These are phyloP conservation scores for Luvunga scandens DNA, from an alignment of 345 rosid genomes.

Conservation along the genomic window DNA sequence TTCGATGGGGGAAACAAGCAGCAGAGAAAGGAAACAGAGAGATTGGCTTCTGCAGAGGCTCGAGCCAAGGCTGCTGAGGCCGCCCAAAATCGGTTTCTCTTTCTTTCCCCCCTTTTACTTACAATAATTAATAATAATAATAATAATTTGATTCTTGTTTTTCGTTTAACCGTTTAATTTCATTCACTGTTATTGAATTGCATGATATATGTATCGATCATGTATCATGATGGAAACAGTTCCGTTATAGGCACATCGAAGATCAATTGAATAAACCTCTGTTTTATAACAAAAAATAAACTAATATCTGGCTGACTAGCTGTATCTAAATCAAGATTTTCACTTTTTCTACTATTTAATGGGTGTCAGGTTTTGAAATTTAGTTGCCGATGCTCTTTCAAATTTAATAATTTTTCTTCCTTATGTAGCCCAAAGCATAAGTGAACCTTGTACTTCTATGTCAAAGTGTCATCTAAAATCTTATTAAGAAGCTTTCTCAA, in stretches of 20 bases:
- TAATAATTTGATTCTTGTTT: background rate
- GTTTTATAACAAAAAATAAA: background rate
- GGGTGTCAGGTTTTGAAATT: background rate
- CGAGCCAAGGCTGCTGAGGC: slow-evolving; percentile 98
- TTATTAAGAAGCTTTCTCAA: background rate
- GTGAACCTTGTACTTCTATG: background rate
- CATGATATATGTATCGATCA: background rate
- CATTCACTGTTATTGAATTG: background rate
- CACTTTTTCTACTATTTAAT: background rate
- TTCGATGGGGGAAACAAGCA: slow-evolving; percentile 59
- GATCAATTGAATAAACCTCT: background rate
- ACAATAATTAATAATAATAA: too few relatives aligned
- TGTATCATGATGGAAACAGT: background rate
- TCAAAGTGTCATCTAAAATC: background rate
- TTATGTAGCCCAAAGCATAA: background rate
- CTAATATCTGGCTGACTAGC: background rate
- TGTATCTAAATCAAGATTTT: background rate
- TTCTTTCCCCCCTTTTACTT: background rate
- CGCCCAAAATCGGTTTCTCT: slow-evolving; percentile 69
- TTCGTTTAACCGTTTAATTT: background rate
- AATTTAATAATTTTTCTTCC: background rate
- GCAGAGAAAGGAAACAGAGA: slow-evolving; percentile 64
- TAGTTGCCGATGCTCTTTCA: background rate
- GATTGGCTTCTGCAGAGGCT: slow-evolving; percentile 77
- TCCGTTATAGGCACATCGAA: background rate